Base-by-base conservation (phyloP, 2,329 filamentous ascomycete species). In the Corynespora cassiicola region DNA sequence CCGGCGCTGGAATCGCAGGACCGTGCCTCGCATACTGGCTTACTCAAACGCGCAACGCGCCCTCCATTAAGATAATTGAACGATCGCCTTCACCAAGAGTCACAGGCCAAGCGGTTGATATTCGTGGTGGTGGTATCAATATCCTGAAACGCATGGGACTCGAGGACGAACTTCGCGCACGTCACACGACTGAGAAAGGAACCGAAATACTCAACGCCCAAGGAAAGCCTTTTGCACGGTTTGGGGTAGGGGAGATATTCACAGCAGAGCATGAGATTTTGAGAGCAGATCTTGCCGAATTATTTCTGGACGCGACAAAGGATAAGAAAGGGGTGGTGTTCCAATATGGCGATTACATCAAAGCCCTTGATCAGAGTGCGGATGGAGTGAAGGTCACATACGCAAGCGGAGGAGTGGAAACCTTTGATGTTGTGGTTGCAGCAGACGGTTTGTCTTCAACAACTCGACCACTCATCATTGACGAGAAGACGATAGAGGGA, bases 381-480 rank as follows among this genome's bases (percentile, higher is more conserved):
- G 31, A 62, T 2, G 28, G 40, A 1, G 70, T 78, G 0, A 54
- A 61, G 3, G 72, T 74, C 0, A 38, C 47, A 2, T 72, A 82
- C 36, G 63, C 65, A 2, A 66, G 79, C 39, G 76, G 75, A 2
- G 57, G 56, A 8, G 62, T 49, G 0, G 68, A 71, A 7, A 56
- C 50, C 1, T 83, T 70, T 31, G 79, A 82, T 48, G 53, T 83
- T 0, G 46, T 83, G 0, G 72, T 83, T 26, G 79, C 75, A 5
- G 78, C 79, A 3, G 80, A 84, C 41, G 81, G 81, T 0, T 71
- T 77, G 31, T 68, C 73, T 18, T 82, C 79, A 1, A 71, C 68
- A 19, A 74, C 74, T 27, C 32, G 61, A 34, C 56, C 45, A 23
- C 42, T 53, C 36, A 35, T 47, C 3, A 16, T 45, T 6, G 31